These are phyloP conservation scores for Claviceps pusilla DNA, from an alignment of 2,329 filamentous ascomycete species.

Conservation along the genomic window DNA sequence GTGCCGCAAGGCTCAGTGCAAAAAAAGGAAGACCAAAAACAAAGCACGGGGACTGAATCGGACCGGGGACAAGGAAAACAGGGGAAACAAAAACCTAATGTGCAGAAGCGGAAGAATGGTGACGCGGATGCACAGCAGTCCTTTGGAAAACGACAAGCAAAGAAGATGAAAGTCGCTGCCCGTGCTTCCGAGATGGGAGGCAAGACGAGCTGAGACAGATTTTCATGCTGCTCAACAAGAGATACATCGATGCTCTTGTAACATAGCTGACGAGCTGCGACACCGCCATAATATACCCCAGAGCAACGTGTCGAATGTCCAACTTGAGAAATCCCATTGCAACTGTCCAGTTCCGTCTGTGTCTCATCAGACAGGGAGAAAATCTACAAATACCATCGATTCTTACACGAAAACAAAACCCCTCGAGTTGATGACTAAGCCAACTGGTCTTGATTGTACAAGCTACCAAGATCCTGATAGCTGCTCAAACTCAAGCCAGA, in stretches of 20 bases:
- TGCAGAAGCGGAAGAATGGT: conserved; percentile 30
- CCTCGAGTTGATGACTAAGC: background rate
- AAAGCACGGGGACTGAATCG: conserved; percentile 7
- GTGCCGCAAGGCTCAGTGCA: background rate
- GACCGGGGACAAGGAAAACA: conserved; percentile 12
- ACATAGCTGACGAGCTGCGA: background rate
- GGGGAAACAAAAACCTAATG: conserved; percentile 13
- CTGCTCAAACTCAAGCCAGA: conserved; percentile 27
- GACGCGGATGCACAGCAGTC: conserved; percentile 16
- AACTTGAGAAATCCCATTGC: background rate
- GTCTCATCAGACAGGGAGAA: background rate
- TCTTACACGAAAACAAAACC: background rate
- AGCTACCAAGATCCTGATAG: conserved; percentile 28
- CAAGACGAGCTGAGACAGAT: background rate
- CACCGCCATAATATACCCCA: background rate
- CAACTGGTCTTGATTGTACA: conserved; percentile 9
- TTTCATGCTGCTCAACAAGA: background rate
- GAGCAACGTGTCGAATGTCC: background rate
- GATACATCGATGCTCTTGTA: background rate
- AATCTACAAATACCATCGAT: background rate
- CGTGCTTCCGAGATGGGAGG: conserved; percentile 17
- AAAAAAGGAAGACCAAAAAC: background rate
- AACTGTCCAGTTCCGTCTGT: background rate
- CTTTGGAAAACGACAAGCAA: conserved; percentile 40
- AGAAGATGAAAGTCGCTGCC: conserved; percentile 39